Evolutionary conservation across 2,329 filamentous ascomycete genomes (phyloP), one percentile per base, ranked within the genome.

Genomic region (Sphaerostilbella broomeana): DNA sequence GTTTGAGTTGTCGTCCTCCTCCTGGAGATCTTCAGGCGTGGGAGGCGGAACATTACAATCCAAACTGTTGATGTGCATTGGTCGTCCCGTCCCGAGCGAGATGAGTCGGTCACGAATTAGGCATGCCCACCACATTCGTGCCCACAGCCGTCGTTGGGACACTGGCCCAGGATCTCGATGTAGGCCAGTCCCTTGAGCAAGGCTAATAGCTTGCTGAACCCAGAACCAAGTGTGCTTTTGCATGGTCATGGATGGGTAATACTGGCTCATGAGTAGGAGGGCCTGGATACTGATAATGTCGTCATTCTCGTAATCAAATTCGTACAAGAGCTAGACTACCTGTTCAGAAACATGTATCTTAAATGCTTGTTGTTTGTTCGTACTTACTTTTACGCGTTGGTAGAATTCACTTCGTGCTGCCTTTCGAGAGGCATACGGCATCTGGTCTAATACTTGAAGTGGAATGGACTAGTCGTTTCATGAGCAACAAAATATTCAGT

Each of bases 221-320:
- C 48, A 50, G 10, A 47, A 44, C 48, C 48, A 50, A n/a, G 48
- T 50, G 29, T 50, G 48, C 40, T 49, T 50, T 21, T 50, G 46
- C 13, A 47, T 46, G 5, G 42, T 39, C 44, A 50, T 49, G 9
- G 48, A 50, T 5, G 46, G 40, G 33, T 47, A 50, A 25, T 49
- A 47, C 22, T 50, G 48, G 20, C 48, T 50, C 35, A 50, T 47
- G 2, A 50, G 35, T 3, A 50, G 38, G 4, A 50, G 44, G 1
- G 46, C 36, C 16, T 50, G 48, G 10, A 50, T 48, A 11, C 28
- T 43, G 5, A 35, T 33, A 15, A 49, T 45, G 34, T 45, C 39
- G 25, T 50, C 46, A 7, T 31, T 20, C 31, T 50, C 48, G 22
- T 44, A 50, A 18, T 48, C 44, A 36, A 50, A 43, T 10, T 49